Base-by-base conservation (phyloP, 768 basidiomycete genomes). In the Kwoniella europaea region DNA sequence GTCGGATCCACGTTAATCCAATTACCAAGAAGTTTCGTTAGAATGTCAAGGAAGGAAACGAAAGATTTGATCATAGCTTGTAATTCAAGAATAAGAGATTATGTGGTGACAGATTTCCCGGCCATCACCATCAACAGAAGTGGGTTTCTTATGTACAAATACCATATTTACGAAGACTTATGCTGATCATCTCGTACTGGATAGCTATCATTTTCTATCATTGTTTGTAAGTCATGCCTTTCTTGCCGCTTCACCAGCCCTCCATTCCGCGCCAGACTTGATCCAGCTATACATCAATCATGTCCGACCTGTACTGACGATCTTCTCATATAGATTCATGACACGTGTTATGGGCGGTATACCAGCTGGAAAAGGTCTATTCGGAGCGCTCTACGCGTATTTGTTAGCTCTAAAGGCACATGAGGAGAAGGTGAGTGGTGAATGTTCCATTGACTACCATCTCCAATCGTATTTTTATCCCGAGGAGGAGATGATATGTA, bases 1-100 rank as follows among this genome's bases (percentile, higher is more conserved):
- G 88, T 94, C 18, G 92, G 93, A 3, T 90, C 90, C 16, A 95
- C 94, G 0, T 86, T 95, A 12, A 91, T 93, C 4, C 94, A 95
- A 83, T 89, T 94, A 5, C 94, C 94, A 15, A 87, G 91, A 65
- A 91, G 91, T 1, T 95, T 93, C 84, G 86, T 96, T 64, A 92
- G 92, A 20, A 57, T 84, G 56, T 91, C 92, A 73, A 88, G 92
- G 42, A 86, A 89, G 12, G 89, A 92, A 50, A 92, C 94, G n/a
- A 88, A 91, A 60, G 91, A 90, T 82, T 86, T 96, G 50, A 92
- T 92, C 10, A 82, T 92, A 86, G 89, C 88, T 24, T 93, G 91
- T 73, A 88, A 91, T 80, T 90, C 92, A 82, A 59, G 71, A 2
- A 71, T 76, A 1, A 67, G 75, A 72, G 68, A 72, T 46, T 76